Evolutionary conservation across 2,329 filamentous ascomycete species (phyloP), one percentile per base, ranked within the genome.

Genomic region (Curvularia hawaiiensis): DNA sequence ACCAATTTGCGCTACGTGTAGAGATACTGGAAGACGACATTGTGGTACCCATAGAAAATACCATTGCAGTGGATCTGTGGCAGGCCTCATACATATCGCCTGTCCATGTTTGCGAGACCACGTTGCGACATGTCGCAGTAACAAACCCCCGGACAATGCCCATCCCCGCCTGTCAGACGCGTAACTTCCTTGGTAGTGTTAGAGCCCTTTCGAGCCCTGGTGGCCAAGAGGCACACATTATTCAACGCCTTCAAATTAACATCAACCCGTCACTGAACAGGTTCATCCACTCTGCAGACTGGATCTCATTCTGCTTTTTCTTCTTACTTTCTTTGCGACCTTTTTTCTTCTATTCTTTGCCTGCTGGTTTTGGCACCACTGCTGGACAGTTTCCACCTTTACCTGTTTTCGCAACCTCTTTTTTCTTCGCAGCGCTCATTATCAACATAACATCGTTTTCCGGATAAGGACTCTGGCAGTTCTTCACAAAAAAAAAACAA

Each of bases 381-480:
- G 56, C 59, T 56, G 59, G 59, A 40, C 59, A 35, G 59, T 51
- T 38, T 62, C 51, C 50, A 18, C n/a, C 9, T 10, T 22, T 20
- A 8, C 44, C 30, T n/a, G 10, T 47, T 22, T 31, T 24, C 20
- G 10, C 14, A 35, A 35, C 26, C 38, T 24, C 4, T 24, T 31
- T 22, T 18, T 31, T 5, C 12, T 24, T 24, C 4, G 14, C 18
- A 41, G n/a, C 44, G 20, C 38, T 54, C 43, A 20, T 18, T 30
- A 22, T 22, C 7, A n/a, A 39, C 18, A 14, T 7, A n/a, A 30
- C 31, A 18, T n/a, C 14, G 2, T 6, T 16, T 43, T 10, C 11
- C 8, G 22, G 31, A 44, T 16, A n/a, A 46, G 47, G 43, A 48
- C 43, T 35, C 38, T 31, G 46, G 46, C 12, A 33, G 53, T 46